phyloP scores from a whole-genome alignment of 345 rosid genomes.

The Citrus sp. region DNA sequence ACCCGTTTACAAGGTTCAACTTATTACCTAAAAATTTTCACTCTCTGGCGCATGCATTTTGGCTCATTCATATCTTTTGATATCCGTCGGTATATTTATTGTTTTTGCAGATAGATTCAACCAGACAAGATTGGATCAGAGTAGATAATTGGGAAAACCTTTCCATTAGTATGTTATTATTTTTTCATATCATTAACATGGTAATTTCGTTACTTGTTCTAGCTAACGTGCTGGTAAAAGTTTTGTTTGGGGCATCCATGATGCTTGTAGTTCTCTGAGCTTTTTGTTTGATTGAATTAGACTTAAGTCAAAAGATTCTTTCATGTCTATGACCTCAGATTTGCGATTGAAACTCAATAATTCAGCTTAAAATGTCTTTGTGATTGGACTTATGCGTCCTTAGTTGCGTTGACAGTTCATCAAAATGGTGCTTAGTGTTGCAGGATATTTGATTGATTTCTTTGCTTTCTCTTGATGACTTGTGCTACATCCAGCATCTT shows the following conservation, averaged over 20 bases:
- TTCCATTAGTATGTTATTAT: slow-evolving; percentile 37
- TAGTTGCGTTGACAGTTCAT: background rate
- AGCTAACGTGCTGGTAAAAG: background rate
- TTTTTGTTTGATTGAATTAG: background rate
- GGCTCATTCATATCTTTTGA: background rate
- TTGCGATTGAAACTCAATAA: background rate
- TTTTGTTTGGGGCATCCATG: background rate
- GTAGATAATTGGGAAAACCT: slow-evolving; percentile 64
- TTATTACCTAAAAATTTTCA: background rate
- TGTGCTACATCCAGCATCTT: slow-evolving; percentile 9
- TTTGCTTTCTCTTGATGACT: slow-evolving; percentile 1
- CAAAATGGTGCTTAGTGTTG: background rate
- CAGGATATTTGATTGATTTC: background rate
- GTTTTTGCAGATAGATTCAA: slow-evolving; percentile 57
- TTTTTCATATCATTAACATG: background rate
- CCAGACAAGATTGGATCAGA: slow-evolving; percentile 56
- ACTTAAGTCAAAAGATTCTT: background rate
- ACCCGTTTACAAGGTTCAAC: background rate
- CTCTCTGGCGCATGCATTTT: background rate
- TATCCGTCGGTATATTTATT: background rate
- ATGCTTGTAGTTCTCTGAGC: background rate
- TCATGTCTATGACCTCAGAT: background rate
- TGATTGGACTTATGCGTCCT: background rate
- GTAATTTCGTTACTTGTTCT: background rate
- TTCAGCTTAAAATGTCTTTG: background rate